Evolutionary conservation across 1,284 basidiomycete species (phyloP).

Genomic region (Cryptococcus depauperatus): DNA sequence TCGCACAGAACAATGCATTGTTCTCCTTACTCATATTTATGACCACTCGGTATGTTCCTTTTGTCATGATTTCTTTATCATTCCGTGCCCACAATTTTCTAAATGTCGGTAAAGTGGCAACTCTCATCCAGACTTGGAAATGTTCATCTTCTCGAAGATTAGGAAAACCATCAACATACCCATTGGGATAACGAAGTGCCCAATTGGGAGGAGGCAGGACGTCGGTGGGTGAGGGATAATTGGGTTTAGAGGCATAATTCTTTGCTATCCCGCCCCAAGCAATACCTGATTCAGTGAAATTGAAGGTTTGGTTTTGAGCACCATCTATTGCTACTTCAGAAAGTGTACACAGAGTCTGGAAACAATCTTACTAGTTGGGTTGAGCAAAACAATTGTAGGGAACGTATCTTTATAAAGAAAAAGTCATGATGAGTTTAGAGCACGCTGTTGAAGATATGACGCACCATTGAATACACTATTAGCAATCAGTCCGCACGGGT

Average conservation of each 20-base stretch:
- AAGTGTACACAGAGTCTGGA: not conserved
- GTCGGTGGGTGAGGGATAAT: conserved; percentile 52
- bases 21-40: conserved; percentile 72
- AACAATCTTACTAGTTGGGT: conserved; percentile 44
- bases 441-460: conserved; percentile 18
- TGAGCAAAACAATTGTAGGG: conserved; percentile 55
- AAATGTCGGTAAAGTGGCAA: conserved; percentile 92
- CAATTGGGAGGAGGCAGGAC: conserved; percentile 94
- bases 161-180: conserved; percentile 69
- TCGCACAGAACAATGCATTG: too few relatives aligned
- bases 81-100: conserved; percentile 90
- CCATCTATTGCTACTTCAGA: conserved; percentile 42
- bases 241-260: conserved; percentile 62
- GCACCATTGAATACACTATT: conserved; percentile 96
- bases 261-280: conserved; percentile 90
- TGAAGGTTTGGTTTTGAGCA: conserved; percentile 53
- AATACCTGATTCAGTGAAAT: conserved; percentile 72
- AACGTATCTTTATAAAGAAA: conserved; percentile 62
- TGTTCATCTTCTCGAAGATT: conserved; percentile 75
- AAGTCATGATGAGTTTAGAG: not conserved
- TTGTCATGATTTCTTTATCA: conserved; percentile 62
- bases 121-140: conserved; percentile 99
- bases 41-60: conserved; percentile 68
- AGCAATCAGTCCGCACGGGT: conserved; percentile 95
- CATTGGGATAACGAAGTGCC: conserved; percentile 60